Percentiles rank a stretch among this genome's conserved stretches.
phyloP scores from a whole-genome alignment of 495 filamentous ascomycete species.

The Penicillium nucicola region DNA sequence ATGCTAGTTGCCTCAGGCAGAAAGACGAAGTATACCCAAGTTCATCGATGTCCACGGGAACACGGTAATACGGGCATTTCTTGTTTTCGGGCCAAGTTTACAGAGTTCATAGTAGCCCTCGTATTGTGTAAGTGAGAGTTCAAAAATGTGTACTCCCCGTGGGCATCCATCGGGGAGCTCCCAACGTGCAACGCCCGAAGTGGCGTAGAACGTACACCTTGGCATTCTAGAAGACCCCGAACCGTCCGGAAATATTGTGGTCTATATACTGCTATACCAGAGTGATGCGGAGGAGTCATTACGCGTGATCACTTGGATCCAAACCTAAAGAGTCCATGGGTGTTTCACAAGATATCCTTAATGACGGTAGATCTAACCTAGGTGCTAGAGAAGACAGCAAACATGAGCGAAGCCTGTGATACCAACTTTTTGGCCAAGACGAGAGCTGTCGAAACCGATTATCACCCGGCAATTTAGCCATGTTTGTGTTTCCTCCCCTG shows the following conservation, averaged over 20 bases:
- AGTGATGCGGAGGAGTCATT: too few species aligned
- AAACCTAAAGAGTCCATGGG: too few species aligned
- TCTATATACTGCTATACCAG: too few species aligned
- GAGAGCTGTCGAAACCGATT: neutral
- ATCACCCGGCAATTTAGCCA: neutral
- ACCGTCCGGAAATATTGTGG: neutral
- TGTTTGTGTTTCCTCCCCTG: neutral
- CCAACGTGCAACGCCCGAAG: neutral
- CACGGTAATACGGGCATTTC: too few species aligned
- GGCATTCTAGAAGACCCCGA: conserved; percentile 1
- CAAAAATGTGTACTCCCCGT: neutral
- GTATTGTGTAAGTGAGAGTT: neutral
- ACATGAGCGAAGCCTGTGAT: neutral
- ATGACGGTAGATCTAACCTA: neutral
- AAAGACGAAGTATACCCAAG: too few species aligned
- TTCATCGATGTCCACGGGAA: too few species aligned
- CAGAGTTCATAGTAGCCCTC: neutral
- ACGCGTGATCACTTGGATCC: too few species aligned
- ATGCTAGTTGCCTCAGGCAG: neutral
- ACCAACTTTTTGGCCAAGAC: neutral
- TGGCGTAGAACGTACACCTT: neutral
- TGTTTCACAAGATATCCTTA: neutral
- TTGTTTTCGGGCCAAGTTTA: too few species aligned
- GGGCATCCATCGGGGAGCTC: conserved; percentile 1
- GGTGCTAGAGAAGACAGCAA: neutral